Percentiles rank a stretch among this genome's conserved stretches.
phyloP scores from a whole-genome alignment of 768 basidiomycete species.

The Tubosaeta sp. region DNA sequence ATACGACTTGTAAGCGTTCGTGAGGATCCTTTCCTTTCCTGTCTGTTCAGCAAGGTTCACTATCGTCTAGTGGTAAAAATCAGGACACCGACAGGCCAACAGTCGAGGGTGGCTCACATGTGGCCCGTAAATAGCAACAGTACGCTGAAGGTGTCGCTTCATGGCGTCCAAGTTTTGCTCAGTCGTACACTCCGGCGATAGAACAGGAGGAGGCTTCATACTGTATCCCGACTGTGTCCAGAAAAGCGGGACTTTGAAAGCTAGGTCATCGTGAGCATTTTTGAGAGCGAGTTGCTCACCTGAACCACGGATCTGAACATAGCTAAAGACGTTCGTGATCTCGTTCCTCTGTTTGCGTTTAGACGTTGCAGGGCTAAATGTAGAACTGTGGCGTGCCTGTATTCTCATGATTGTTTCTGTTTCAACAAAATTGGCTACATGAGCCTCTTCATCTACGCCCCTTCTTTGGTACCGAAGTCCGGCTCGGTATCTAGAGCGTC shows the following conservation, averaged over 20 bases:
- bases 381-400: constrained; percentile 45
- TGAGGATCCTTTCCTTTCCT: constrained; percentile 83
- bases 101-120: constrained; percentile 46
- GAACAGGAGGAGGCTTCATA: constrained; percentile 81
- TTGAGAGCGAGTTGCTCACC: constrained; percentile 40
- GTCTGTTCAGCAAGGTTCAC: constrained; percentile 89
- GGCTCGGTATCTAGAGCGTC: constrained; percentile 84
- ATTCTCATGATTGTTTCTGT: constrained; percentile 87
- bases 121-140: constrained; percentile 67
- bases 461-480: constrained; percentile 93
- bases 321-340: constrained; percentile 75
- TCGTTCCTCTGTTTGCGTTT: constrained; percentile 57
- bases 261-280: neutral
- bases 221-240: constrained; percentile 89
- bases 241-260: constrained; percentile 72
- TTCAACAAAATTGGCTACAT: constrained; percentile 95
- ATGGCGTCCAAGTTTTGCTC: constrained; percentile 68
- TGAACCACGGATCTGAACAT: constrained; percentile 89
- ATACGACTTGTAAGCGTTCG: constrained; percentile 70
- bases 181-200: constrained; percentile 69
- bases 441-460: constrained; percentile 89
- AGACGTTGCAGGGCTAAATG: neutral
- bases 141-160: constrained; percentile 67
- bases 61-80: constrained; percentile 47
- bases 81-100: constrained; percentile 3